A percentile compares a stretch with the other conserved stretches of the same genome.
phyloP scores from a whole-genome alignment of 345 rosid species.

The Heritiera fomes region DNA sequence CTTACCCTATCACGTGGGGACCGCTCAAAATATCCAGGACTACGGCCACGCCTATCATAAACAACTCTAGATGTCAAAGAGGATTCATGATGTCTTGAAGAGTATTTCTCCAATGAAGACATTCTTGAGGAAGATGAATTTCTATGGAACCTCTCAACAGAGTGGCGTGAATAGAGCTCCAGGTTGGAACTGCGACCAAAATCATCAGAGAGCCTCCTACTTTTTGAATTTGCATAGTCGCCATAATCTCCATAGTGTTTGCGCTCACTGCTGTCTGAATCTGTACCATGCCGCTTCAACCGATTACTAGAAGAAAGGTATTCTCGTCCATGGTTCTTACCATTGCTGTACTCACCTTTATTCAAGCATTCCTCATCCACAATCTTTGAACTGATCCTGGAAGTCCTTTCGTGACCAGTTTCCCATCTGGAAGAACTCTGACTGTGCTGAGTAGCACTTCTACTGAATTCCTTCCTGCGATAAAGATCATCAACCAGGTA shows the following conservation, averaged over 20 bases:
- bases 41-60: constrained; percentile 72
- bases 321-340: constrained; percentile 66
- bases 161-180: constrained; percentile 66
- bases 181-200: constrained; percentile 50
- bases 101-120: constrained; percentile 63
- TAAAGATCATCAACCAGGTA: constrained; percentile 51
- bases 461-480: constrained; percentile 64
- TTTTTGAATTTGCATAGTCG: constrained; percentile 69
- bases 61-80: constrained; percentile 62
- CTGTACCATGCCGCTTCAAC: constrained; percentile 74
- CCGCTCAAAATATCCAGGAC: constrained; percentile 72
- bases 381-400: constrained; percentile 76
- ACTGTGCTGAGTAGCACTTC: constrained; percentile 43
- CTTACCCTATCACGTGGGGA: constrained; percentile 71
- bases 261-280: constrained; percentile 64
- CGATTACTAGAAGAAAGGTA: constrained; percentile 56
- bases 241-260: constrained; percentile 60
- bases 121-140: constrained; percentile 69
- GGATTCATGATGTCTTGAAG: constrained; percentile 73
- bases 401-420: constrained; percentile 54
- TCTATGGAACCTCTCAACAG: constrained; percentile 58
- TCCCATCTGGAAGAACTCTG: constrained; percentile 58
- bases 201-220: constrained; percentile 80
- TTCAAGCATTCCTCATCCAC: constrained; percentile 60
- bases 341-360: constrained; percentile 64